Evolutionary conservation across 2,329 filamentous ascomycete genomes (phyloP), one percentile per base, ranked within the genome.

Genomic region (Colletotrichum costaricense): DNA sequence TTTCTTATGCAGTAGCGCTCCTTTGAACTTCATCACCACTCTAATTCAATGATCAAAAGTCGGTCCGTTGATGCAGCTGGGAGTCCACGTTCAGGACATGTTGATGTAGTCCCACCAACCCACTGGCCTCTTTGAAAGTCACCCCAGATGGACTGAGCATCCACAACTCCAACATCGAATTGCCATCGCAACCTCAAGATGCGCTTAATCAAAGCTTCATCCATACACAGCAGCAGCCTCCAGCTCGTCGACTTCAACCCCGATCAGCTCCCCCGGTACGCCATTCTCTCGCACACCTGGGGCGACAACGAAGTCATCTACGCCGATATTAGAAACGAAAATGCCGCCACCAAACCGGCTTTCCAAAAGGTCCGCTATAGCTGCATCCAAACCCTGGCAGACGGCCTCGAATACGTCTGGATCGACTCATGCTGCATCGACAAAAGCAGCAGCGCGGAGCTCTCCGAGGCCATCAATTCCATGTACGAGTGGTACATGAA

Each of bases 401-500:
- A 49, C 8, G 42, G 19, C 19, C 42, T 49, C 42, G 42, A n/a
- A 9, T 22, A 49, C 8, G 42, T 49, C 42, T 49, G 42, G 42
- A 49, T 49, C 42, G 42, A 49, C 42, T 49, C 42, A 8, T 49
- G 42, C 42, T 49, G 42, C 19, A 49, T 49, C 42, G 42, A 49
- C 19, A 49, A 49, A 19, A 49, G 42, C 19, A 49, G 42, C 42
- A 49, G 42, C 19, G 42, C 42, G 3, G 42, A 49, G 16, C 42
- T 49, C 7, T 49, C 42, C 42, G 42, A 49, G 19, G 42, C 42
- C 8, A 49, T 49, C 19, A 49, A 49, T 49, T 72, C 69, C 46
- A 74, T 74, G 73, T 74, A 72, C 64, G 66, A 72, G 46, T 74
- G 64, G 64, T 74, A 73, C 55, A 52, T 58, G 14, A 30, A 62